phyloP scores from a whole-genome alignment of 2,329 filamentous ascomycete genomes.

The Fusarium multiceps region DNA sequence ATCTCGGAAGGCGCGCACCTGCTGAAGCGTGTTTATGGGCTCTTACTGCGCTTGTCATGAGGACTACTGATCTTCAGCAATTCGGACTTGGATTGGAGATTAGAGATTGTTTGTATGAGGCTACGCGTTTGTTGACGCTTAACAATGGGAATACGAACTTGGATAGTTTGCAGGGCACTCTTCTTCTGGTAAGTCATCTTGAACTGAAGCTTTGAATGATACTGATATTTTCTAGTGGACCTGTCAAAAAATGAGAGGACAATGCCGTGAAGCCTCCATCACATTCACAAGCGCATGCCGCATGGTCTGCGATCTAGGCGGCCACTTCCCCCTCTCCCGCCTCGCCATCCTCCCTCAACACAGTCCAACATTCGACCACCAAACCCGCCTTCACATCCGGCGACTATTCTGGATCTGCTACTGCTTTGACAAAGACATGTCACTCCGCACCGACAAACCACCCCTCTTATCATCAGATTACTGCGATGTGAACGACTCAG shows the following conservation, averaged over 20 bases:
- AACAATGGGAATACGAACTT: constrained; percentile 22
- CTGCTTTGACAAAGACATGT: constrained; percentile 22
- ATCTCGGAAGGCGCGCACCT: not conserved
- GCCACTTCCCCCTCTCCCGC: constrained; percentile 18
- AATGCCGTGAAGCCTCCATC: constrained; percentile 22
- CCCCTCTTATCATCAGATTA: constrained; percentile 22
- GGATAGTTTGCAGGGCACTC: constrained; percentile 24
- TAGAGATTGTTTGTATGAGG: constrained; percentile 14
- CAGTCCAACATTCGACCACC: constrained; percentile 20
- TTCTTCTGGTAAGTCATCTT: constrained; percentile 17
- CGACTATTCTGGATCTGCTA: constrained; percentile 28
- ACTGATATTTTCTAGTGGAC: constrained; percentile 7
- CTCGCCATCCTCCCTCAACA: constrained; percentile 21
- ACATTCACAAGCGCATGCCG: constrained; percentile 24
- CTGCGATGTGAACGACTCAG: constrained; percentile 23
- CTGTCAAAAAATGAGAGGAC: constrained; percentile 17
- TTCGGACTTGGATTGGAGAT: constrained; percentile 1
- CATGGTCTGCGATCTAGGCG: constrained; percentile 31
- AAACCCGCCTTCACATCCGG: constrained; percentile 6
- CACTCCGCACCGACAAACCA: constrained; percentile 8
- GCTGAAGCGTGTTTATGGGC: constrained; percentile 30
- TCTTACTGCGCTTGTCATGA: constrained; percentile 13
- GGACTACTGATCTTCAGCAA: constrained; percentile 6
- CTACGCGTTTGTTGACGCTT: not conserved
- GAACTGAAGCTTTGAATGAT: no score